phyloP scores from a whole-genome alignment of 2,329 filamentous ascomycete genomes.

The Chalara sp. region DNA sequence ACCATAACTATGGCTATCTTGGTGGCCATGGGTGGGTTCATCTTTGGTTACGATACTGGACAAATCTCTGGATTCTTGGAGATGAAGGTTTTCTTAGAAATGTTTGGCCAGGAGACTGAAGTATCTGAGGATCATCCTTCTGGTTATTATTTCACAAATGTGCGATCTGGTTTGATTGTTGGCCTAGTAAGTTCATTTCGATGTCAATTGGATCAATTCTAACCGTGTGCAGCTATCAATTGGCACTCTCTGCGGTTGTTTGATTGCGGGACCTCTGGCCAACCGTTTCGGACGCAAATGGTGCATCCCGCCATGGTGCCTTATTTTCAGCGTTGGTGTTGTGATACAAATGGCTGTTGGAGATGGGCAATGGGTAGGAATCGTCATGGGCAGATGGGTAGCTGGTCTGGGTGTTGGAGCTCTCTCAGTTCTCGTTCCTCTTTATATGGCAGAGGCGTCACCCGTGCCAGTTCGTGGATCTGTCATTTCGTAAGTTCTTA shows the following conservation, averaged over 20 bases:
- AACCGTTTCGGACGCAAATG: conserved; percentile 55
- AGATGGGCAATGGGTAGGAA: conserved; percentile 52
- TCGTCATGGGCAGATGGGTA: conserved; percentile 52
- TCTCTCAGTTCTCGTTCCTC: conserved; percentile 57
- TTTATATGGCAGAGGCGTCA: conserved; percentile 60
- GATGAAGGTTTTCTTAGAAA: conserved; percentile 48
- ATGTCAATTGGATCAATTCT: conserved; percentile 28
- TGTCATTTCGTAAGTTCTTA: conserved; percentile 42
- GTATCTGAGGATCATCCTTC: conserved; percentile 9
- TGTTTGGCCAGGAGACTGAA: conserved; percentile 39
- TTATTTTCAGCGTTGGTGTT: conserved; percentile 57
- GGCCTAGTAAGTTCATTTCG: conserved; percentile 41
- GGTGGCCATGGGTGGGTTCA: conserved; percentile 21
- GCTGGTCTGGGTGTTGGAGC: conserved; percentile 63
- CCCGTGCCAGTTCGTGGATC: conserved; percentile 57
- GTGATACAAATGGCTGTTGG: conserved; percentile 57
- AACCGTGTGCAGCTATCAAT: conserved; percentile 51
- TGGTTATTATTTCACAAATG: conserved; percentile 44
- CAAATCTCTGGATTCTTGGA: conserved; percentile 50
- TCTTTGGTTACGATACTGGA: conserved; percentile 28
- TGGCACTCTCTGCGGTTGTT: conserved; percentile 72
- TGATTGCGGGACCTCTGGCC: conserved; percentile 67
- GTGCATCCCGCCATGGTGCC: conserved; percentile 46
- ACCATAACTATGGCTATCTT: conserved; percentile 12
- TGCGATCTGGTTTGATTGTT: conserved; percentile 56